A percentile compares a stretch with the other conserved stretches of the same genome.
Evolutionary conservation across 75 land plant species (phyloP).

Genomic region (Chamaecyparis obtusa): DNA sequence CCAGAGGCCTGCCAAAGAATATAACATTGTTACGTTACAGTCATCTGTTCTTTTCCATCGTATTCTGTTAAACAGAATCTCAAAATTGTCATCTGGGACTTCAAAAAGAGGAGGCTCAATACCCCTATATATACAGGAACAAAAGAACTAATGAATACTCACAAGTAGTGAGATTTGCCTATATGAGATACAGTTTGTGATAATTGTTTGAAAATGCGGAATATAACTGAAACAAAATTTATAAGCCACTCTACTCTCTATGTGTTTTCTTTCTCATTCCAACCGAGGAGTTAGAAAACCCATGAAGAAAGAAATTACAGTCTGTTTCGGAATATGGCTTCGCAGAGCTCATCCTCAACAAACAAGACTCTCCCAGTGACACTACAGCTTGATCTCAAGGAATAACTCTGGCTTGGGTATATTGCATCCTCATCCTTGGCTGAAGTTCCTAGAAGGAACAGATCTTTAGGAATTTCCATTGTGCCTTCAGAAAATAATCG

Average conservation of each 20-base stretch:
- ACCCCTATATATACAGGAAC: background rate
- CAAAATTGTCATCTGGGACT: background rate
- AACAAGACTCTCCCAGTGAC: background rate
- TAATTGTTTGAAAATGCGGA: background rate
- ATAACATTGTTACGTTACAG: background rate
- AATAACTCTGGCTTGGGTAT: background rate
- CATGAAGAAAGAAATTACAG: background rate
- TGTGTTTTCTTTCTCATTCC: too few species aligned
- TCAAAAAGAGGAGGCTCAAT: background rate
- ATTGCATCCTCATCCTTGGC: background rate
- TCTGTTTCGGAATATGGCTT: background rate
- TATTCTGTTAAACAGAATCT: background rate
- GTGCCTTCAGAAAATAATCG: background rate
- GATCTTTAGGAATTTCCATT: background rate
- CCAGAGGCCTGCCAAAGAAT: background rate
- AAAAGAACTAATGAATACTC: background rate
- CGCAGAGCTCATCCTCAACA: background rate
- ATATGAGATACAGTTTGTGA: background rate
- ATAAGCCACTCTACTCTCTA: background rate
- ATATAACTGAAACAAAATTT: background rate
- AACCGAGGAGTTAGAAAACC: background rate
- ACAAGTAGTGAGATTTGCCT: background rate
- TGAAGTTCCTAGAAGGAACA: background rate
- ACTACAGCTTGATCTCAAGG: background rate
- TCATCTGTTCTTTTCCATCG: background rate